Evolutionary conservation across 306 rosid genomes (phyloP).

Genomic region (Canavalia ensiformis): DNA sequence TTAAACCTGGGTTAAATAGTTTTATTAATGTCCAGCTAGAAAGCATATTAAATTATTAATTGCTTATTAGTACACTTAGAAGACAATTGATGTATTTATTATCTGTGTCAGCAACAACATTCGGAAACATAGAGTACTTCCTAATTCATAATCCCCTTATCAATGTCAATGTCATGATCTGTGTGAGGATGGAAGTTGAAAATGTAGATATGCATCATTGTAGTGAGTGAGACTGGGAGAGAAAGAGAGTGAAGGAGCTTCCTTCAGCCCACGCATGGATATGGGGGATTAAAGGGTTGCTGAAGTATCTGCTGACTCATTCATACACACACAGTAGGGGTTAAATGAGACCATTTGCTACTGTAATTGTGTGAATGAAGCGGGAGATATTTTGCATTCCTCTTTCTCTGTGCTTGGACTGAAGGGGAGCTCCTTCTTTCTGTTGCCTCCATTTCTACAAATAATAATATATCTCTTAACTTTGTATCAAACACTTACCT

Average conservation of each 20-base stretch:
- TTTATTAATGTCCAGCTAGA: background rate
- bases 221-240: slow-evolving; percentile 17
- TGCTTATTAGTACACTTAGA: background rate
- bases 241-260: slow-evolving; percentile 62
- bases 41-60: background rate
- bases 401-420: slow-evolving; percentile 63
- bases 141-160: background rate
- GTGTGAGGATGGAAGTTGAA: background rate
- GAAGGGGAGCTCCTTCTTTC: slow-evolving; percentile 67
- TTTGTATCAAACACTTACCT: background rate
- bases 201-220: background rate
- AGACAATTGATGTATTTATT: background rate
- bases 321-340: slow-evolving; percentile 35
- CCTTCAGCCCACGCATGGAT: slow-evolving; percentile 60
- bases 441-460: slow-evolving; percentile 42
- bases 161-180: background rate
- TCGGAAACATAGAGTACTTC: background rate
- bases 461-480: background rate
- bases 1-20: slow-evolving; percentile 14
- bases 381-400: slow-evolving; percentile 50
- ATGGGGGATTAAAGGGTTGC: slow-evolving; percentile 46
- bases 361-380: slow-evolving; percentile 51
- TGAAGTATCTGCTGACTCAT: slow-evolving; percentile 54
- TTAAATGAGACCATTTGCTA: background rate
- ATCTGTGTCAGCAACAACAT: background rate